Evolutionary conservation across 805 yeast genomes (phyloP).

Genomic region (Schwanniomyces polymorphus): DNA sequence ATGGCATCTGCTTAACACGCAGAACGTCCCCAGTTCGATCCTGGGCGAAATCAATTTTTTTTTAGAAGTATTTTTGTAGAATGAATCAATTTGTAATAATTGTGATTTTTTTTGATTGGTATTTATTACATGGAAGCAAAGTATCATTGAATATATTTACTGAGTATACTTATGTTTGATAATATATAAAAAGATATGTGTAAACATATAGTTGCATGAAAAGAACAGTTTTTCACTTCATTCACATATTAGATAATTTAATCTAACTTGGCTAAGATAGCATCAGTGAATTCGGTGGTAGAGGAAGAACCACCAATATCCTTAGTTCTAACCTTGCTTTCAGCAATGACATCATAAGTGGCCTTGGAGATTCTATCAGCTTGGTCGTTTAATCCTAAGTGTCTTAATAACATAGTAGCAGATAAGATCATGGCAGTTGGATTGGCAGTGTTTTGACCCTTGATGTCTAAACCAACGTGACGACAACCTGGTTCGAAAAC

Average conservation of each 20-base stretch:
- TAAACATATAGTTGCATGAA: not conserved
- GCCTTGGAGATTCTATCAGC: conserved; percentile 90
- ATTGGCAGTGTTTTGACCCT: conserved; percentile 93
- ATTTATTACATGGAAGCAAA: not conserved
- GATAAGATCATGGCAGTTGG: conserved; percentile 97
- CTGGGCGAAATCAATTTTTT: conserved; percentile 94
- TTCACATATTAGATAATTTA: conserved; percentile 9
- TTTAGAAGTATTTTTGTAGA: not conserved
- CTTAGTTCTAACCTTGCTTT: conserved; percentile 79
- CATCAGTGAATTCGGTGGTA: conserved; percentile 93
- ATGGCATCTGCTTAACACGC: conserved; percentile 99
- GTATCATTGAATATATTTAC: not conserved
- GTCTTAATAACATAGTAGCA: conserved; percentile 89
- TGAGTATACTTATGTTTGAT: conserved; percentile 3
- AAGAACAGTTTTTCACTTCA: not conserved
- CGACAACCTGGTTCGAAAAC: conserved; percentile 99
- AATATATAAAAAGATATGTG: conserved; percentile 1
- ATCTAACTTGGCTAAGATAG: conserved; percentile 72
- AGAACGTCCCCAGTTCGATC: conserved; percentile 99
- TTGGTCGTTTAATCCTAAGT: conserved; percentile 79
- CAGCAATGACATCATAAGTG: conserved; percentile 85
- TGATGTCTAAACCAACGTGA: conserved; percentile 96
- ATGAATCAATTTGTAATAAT: too few relatives aligned
- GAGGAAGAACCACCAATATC: conserved; percentile 91
- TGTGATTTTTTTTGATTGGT: not conserved